Evolutionary conservation across 73 alveolate genomes (phyloP).

Genomic region (Paramecium biaurelia): DNA sequence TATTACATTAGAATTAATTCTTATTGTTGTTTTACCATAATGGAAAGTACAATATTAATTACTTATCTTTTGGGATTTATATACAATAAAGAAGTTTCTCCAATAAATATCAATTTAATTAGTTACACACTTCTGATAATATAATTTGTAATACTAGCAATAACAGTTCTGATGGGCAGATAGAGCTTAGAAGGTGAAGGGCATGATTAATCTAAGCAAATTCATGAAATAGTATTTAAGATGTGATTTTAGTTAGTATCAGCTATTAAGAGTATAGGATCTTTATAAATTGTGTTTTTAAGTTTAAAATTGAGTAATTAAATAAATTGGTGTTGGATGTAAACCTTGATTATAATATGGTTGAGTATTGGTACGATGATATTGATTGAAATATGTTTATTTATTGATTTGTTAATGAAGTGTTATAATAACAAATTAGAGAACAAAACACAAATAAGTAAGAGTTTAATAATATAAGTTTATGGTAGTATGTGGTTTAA

Average conservation of each 20-base stretch:
- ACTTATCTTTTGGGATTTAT: background rate
- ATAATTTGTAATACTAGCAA: background rate
- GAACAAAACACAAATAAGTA: background rate
- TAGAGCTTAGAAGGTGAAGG: background rate
- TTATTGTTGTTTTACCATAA: conserved; percentile 27
- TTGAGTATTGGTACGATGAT: background rate
- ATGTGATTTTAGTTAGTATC: background rate
- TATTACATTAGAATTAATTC: background rate
- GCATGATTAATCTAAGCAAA: background rate
- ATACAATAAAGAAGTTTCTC: background rate
- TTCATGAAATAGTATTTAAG: conserved; percentile 15
- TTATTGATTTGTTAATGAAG: background rate
- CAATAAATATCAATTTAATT: background rate
- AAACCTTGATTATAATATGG: background rate
- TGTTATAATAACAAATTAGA: background rate
- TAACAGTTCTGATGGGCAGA: background rate
- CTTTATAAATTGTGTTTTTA: conserved; percentile 1
- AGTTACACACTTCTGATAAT: background rate
- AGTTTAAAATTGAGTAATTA: background rate
- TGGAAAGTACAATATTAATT: background rate
- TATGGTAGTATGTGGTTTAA: conserved; percentile 33
- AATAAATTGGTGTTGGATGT: conserved; percentile 12
- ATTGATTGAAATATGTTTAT: conserved; percentile 7
- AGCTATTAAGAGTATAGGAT: background rate
- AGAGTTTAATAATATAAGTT: background rate